Conservation (phyloP, 2,329 filamentous ascomycete genomes). For the Aciculosporium take region DNA sequence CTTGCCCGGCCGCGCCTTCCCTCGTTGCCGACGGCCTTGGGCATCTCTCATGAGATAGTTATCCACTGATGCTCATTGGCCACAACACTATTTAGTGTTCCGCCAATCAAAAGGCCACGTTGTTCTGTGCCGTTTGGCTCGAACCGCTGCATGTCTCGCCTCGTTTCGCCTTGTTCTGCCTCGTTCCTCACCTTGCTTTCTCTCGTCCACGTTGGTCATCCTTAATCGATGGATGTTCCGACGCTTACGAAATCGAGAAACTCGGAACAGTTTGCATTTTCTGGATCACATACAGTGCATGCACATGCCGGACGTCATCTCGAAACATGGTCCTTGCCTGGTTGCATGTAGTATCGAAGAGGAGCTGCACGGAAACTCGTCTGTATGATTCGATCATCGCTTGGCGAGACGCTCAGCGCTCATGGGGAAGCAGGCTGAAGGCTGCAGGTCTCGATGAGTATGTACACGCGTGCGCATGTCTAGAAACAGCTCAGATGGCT, state of each 20-base stretch:
- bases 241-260: too few species aligned
- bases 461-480: slow-evolving; percentile 3
- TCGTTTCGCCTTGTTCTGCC: slow-evolving; percentile 2
- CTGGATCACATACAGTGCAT: not conserved
- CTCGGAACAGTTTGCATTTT: not conserved
- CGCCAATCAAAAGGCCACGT: too few species aligned
- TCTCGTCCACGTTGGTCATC: not conserved
- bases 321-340: too few species aligned
- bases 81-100: not conserved
- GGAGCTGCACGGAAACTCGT: not conserved
- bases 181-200: not conserved
- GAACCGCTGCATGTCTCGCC: slow-evolving; percentile 7
- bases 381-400: not conserved
- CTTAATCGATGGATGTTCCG: too few species aligned
- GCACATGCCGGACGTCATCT: not conserved
- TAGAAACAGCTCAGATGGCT: slow-evolving; percentile 1
- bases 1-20: not conserved
- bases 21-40: not conserved
- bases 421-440: slow-evolving; percentile 8
- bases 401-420: not conserved
- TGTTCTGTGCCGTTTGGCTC: slow-evolving; percentile 4
- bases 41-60: too few species aligned
- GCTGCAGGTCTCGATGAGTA: slow-evolving; percentile 3
- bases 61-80: not conserved
- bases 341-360: not conserved